Base-by-base conservation (phyloP, 2,329 filamentous ascomycete species). In the Aspergillus clavatus region DNA sequence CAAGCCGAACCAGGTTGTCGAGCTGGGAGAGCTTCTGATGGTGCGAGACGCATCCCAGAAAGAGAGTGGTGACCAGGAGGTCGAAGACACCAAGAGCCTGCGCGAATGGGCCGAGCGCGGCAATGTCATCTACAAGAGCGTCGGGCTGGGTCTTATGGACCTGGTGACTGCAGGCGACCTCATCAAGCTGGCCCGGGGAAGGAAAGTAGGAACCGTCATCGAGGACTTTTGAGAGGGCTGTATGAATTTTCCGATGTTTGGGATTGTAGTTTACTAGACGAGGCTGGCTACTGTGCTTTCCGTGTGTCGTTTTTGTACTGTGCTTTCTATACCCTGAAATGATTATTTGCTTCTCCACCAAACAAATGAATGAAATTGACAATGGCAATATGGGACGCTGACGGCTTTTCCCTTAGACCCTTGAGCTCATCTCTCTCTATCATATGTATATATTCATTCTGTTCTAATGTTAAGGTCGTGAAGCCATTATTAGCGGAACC, bases 11-110 rank as follows among this genome's bases (percentile, higher is more conserved):
- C 84, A 94, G 56, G 77, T 96, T 3, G 87, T 95, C 0, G 91
- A 96, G 65, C 72, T 96, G 1, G 91, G 90, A 3, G 90, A 96
- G 62, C 72, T 96, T 38, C 68, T 84, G 48, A 83, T 83, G 79
- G 67, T 83, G 56, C 79, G 77, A 60, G 66, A 75, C 38, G 77
- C 79, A 42, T 73, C 74, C 2, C 60, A 56, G 29, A 35, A 21
- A 18, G 51, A 60, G 11, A 57, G 63, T 38, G 52, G 59, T 4
- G 59, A 67, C 52, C 53, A 61, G 51, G 63, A 62, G 18, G 57
- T 67, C 22, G 61, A 68, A 16, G 60, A 66, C 7, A 66, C 69
- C 43, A 65, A 70, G 50, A 66, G 63, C 8, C 51, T 85, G 52
- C 69, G 70, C 31, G 76, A 81, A 27, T 86, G 82, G 81, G 57